Evolutionary conservation across 2,329 filamentous ascomycete genomes (phyloP).

Genomic region (Ophiostoma novo-ulmi): DNA sequence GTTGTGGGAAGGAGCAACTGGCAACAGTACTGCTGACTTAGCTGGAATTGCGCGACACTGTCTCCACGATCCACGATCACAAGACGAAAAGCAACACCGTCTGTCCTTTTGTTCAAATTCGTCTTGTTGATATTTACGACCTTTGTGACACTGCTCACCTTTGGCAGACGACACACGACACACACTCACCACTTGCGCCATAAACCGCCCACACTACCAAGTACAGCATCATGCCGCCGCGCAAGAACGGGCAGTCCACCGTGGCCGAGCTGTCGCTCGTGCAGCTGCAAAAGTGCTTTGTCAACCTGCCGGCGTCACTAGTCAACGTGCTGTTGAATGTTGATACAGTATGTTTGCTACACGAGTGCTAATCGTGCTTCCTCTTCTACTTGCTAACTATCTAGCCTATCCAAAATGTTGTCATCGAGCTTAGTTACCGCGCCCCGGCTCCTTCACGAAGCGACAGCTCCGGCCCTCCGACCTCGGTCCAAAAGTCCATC

Average conservation of each 20-base stretch:
- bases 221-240: slow-evolving; percentile 39
- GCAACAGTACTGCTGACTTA: not conserved
- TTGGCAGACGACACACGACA: not conserved
- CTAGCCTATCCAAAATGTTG: slow-evolving; percentile 92
- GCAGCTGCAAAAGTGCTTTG: slow-evolving; percentile 87
- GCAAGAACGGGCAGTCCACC: slow-evolving; percentile 56
- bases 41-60: slow-evolving; percentile 9
- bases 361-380: slow-evolving; percentile 13
- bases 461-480: slow-evolving; percentile 35
- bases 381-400: not conserved
- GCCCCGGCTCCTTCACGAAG: slow-evolving; percentile 48
- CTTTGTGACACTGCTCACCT: not conserved
- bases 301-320: slow-evolving; percentile 82
- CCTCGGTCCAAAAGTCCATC: slow-evolving; percentile 54
- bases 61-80: slow-evolving; percentile 14
- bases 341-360: slow-evolving; percentile 64
- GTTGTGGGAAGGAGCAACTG: slow-evolving; percentile 2
- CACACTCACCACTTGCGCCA: not conserved
- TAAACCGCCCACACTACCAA: not conserved
- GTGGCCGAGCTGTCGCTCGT: slow-evolving; percentile 79
- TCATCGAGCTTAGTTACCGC: slow-evolving; percentile 83
- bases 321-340: slow-evolving; percentile 81
- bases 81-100: slow-evolving; percentile 9
- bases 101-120: not conserved
- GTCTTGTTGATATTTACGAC: not conserved